These are phyloP conservation scores for Leucocoprinus birnbaumii DNA, from an alignment of 768 basidiomycete species.

Conservation along the genomic window DNA sequence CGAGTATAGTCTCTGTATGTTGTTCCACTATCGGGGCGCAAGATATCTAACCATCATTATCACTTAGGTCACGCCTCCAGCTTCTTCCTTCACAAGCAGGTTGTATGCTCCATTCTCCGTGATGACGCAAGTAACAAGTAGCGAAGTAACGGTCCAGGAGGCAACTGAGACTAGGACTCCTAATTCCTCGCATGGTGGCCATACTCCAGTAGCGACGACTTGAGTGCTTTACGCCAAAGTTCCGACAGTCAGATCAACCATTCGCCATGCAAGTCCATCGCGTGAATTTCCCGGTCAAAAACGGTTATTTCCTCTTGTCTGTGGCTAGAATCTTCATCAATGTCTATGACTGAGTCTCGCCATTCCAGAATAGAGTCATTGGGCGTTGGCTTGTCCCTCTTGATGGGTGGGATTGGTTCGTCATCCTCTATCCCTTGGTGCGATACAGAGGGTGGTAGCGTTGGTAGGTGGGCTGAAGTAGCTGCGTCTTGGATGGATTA, in stretches of 20 bases:
- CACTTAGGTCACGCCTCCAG: slow-evolving; percentile 48
- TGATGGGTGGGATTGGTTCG: not conserved
- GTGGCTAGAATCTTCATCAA: not conserved
- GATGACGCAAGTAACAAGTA: slow-evolving; percentile 12
- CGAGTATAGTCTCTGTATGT: slow-evolving; percentile 49
- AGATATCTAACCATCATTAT: not conserved
- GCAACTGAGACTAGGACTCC: slow-evolving; percentile 35
- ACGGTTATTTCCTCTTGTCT: not conserved
- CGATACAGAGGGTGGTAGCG: not conserved
- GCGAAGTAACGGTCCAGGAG: slow-evolving; percentile 13
- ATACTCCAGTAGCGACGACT: slow-evolving; percentile 37
- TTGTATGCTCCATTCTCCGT: slow-evolving; percentile 5
- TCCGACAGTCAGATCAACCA: not conserved
- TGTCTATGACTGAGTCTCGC: not conserved
- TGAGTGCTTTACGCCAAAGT: slow-evolving; percentile 3
- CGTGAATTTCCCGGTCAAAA: not conserved
- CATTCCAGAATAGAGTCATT: slow-evolving; percentile 1
- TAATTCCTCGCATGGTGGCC: slow-evolving; percentile 57
- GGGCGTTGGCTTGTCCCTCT: not conserved
- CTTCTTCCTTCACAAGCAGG: slow-evolving; percentile 16
- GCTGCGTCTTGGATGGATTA: not conserved
- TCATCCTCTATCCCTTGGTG: slow-evolving; percentile 13
- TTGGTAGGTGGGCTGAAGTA: slow-evolving; percentile 3
- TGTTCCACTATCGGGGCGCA: not conserved
- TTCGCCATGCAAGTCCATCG: not conserved